Percentiles rank a stretch among this genome's conserved stretches.
Evolutionary conservation across 352 stramenopile species (phyloP).

Genomic region (Phytophthora parvispora): DNA sequence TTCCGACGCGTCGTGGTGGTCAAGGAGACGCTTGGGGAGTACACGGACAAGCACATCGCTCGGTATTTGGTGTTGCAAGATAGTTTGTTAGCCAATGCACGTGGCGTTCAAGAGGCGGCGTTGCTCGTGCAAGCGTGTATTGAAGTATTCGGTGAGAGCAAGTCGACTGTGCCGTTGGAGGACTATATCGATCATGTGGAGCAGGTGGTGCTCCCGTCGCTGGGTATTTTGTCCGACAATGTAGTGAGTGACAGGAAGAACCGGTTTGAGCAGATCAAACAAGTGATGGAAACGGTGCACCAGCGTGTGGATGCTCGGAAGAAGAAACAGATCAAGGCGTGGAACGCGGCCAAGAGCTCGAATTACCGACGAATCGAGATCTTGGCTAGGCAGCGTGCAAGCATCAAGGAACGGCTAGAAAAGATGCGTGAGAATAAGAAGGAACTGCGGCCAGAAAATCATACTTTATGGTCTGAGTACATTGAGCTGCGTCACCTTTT

Average conservation of each 20-base stretch:
- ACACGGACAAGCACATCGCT: conserved; percentile 60
- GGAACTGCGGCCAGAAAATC: conserved; percentile 62
- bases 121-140: conserved; percentile 65
- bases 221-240: conserved; percentile 11
- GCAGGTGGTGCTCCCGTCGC: conserved; percentile 44
- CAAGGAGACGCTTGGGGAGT: conserved; percentile 68
- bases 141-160: conserved; percentile 54
- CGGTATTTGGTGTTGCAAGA: conserved; percentile 61
- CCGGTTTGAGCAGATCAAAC: conserved; percentile 52
- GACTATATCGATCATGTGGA: conserved; percentile 69
- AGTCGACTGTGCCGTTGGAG: conserved; percentile 46
- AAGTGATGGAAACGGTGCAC: conserved; percentile 65
- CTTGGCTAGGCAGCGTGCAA: conserved; percentile 61
- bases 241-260: conserved; percentile 11
- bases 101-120: conserved; percentile 53
- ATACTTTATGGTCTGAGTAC: conserved; percentile 67
- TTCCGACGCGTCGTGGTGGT: conserved; percentile 58
- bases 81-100: conserved; percentile 40
- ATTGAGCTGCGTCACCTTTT: conserved; percentile 74
- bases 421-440: conserved; percentile 55
- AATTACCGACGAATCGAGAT: conserved; percentile 80
- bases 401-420: conserved; percentile 69
- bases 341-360: conserved; percentile 64
- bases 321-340: conserved; percentile 60
- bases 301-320: conserved; percentile 48